Conservation (phyloP, 768 basidiomycete species). For the Hydnomerulius pinastri region DNA sequence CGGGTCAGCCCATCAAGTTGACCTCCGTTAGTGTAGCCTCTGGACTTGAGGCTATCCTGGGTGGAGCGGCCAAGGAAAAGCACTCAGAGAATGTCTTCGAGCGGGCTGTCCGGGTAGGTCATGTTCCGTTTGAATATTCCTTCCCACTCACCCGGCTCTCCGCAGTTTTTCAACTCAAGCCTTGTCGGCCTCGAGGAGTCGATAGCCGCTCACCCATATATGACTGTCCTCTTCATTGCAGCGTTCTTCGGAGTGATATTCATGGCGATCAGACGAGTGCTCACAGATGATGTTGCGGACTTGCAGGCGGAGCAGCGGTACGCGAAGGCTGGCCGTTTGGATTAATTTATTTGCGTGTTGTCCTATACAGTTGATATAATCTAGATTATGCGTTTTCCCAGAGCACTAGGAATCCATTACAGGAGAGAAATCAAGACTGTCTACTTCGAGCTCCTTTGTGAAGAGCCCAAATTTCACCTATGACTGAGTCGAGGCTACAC, state of each 20-base stretch:
- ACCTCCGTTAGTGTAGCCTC: constrained; percentile 60
- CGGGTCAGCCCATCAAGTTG: constrained; percentile 56
- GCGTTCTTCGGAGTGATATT: constrained; percentile 7
- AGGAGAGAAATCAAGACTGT: no score
- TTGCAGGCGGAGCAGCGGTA: constrained; percentile 17
- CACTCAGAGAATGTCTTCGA: constrained; percentile 75
- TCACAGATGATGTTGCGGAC: constrained; percentile 17
- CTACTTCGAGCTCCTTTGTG: no score
- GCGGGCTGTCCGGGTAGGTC: constrained; percentile 59
- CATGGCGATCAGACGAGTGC: constrained; percentile 13
- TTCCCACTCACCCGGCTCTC: background rate
- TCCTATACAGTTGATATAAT: background rate
- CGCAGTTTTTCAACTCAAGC: constrained; percentile 18
- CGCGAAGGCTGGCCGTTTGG: constrained; percentile 21
- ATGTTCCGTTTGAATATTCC: constrained; percentile 9
- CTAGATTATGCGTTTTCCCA: background rate
- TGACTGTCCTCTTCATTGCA: constrained; percentile 8
- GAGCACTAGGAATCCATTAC: background rate
- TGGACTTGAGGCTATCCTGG: constrained; percentile 66
- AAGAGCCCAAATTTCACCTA: no score
- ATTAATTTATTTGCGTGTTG: constrained; percentile 15
- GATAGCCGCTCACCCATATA: constrained; percentile 23
- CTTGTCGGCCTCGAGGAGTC: constrained; percentile 9
- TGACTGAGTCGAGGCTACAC: no score
- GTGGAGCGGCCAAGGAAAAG: constrained; percentile 49